phyloP scores from a whole-genome alignment of 495 filamentous ascomycete genomes.

The Mycothermus thermophilus region DNA sequence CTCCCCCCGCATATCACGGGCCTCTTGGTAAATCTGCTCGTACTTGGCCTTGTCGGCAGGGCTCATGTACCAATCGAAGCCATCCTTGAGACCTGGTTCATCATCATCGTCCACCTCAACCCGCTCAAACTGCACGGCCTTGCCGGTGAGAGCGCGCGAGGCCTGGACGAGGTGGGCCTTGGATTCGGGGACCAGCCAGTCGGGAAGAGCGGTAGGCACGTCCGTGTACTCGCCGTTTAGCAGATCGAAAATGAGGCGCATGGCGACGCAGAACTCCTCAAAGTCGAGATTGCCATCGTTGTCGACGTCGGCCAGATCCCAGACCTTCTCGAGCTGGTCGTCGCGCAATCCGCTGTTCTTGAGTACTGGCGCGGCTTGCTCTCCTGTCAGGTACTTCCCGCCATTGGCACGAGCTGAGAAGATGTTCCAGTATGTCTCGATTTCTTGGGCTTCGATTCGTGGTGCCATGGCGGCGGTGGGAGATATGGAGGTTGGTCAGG shows the following conservation, averaged over 20 bases:
- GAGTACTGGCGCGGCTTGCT: conserved; percentile 83
- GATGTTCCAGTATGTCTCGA: conserved; percentile 99
- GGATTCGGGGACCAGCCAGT: conserved; percentile 92
- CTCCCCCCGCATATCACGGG: conserved; percentile 71
- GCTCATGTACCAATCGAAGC: conserved; percentile 99
- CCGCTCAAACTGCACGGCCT: conserved; percentile 66
- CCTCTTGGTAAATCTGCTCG: conserved; percentile 87
- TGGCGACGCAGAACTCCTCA: conserved; percentile 98
- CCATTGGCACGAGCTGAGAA: conserved; percentile 76
- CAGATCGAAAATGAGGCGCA: conserved; percentile 92
- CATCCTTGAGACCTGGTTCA: conserved; percentile 72
- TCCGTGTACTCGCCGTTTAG: conserved; percentile 88
- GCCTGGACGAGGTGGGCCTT: conserved; percentile 95
- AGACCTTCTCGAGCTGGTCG: conserved; percentile 90
- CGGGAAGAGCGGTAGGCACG: conserved; percentile 69
- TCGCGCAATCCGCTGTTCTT: conserved; percentile 89
- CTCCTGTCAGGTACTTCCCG: conserved; percentile 70
- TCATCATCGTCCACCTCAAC: conserved; percentile 70
- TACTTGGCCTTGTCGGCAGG: conserved; percentile 83
- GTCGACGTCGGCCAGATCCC: conserved; percentile 95
- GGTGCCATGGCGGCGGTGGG: conserved; percentile 42
- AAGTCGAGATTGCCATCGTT: conserved; percentile 94
- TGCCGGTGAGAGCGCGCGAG: conserved; percentile 60
- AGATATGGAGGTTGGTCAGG: background rate
- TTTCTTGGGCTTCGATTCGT: conserved; percentile 86